Evolutionary conservation across 495 filamentous ascomycete species (phyloP).

Genomic region (Baudoinia panamericana): DNA sequence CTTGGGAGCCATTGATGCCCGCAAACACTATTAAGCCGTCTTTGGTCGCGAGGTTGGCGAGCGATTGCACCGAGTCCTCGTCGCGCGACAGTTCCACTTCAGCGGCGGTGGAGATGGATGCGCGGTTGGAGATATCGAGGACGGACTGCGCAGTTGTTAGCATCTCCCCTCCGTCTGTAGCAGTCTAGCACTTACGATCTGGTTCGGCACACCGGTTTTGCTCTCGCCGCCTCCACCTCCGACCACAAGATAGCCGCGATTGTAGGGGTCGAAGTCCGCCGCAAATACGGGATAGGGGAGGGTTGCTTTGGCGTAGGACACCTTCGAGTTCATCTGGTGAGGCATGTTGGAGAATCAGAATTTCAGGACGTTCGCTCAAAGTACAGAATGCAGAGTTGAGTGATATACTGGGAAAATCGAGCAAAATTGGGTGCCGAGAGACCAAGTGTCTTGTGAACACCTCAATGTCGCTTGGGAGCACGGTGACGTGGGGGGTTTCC

Average conservation of each 20-base stretch:
- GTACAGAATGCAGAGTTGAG: too few relatives aligned
- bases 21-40: constrained; percentile 48
- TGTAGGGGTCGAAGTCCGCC: constrained; percentile 74
- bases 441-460: too few relatives aligned
- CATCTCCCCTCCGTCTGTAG: constrained; percentile 8
- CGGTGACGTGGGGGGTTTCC: too few relatives aligned
- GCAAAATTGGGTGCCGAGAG: too few relatives aligned
- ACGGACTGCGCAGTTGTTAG: constrained; percentile 39
- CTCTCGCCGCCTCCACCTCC: constrained; percentile 82
- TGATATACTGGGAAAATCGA: too few relatives aligned
- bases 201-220: constrained; percentile 77
- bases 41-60: constrained; percentile 48
- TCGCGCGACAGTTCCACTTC: constrained; percentile 72
- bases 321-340: constrained; percentile 1
- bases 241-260: constrained; percentile 63
- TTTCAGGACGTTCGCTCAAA: too few relatives aligned
- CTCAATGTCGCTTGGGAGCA: too few relatives aligned
- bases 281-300: constrained; percentile 81
- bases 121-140: constrained; percentile 49
- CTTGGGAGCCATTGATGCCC: constrained; percentile 73
- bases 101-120: constrained; percentile 49
- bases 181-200: constrained; percentile 50
- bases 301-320: constrained; percentile 49
- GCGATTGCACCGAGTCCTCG: constrained; percentile 81
- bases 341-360: constrained; percentile 1